Percentiles rank a stretch among this genome's conserved stretches.
These are phyloP conservation scores for Barnettozyma salicaria DNA, from an alignment of 805 yeast species.

Conservation along the genomic window DNA sequence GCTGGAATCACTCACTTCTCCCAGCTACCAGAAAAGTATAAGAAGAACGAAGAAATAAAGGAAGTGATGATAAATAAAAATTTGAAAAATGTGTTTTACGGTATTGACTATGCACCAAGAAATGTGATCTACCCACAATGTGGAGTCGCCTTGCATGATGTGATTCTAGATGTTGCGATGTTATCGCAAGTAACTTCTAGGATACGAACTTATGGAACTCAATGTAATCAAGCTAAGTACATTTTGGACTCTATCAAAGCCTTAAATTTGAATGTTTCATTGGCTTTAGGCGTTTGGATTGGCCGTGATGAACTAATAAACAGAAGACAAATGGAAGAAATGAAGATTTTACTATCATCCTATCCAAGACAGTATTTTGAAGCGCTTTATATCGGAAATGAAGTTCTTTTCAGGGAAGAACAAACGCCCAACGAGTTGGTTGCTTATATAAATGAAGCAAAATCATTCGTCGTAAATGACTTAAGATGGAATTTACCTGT, in stretches of 20 bases:
- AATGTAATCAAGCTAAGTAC: conserved; percentile 49
- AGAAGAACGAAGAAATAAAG: conserved; percentile 31
- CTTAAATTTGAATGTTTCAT: conserved; percentile 46
- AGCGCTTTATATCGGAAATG: conserved; percentile 55
- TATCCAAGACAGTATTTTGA: conserved; percentile 45
- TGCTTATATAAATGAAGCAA: conserved; percentile 37
- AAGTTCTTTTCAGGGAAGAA: conserved; percentile 52
- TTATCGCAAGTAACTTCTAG: conserved; percentile 54
- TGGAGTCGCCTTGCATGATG: conserved; percentile 42
- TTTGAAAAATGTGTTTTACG: conserved; percentile 40
- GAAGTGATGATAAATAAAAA: conserved; percentile 32
- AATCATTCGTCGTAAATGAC: conserved; percentile 30
- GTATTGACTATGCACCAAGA: conserved; percentile 56
- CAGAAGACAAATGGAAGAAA: conserved; percentile 37
- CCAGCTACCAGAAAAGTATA: conserved; percentile 31
- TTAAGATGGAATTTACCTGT: conserved; percentile 41
- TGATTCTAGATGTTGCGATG: conserved; percentile 49
- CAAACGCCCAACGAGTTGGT: conserved; percentile 33
- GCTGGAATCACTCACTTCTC: conserved; percentile 25
- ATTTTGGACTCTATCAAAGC: conserved; percentile 48
- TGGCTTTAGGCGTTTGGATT: conserved; percentile 62
- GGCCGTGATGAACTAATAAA: conserved; percentile 41
- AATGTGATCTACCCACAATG: conserved; percentile 48
- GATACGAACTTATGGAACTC: conserved; percentile 54
- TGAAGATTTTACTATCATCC: conserved; percentile 36